These are phyloP conservation scores for Lichtheimia ramosa DNA, from an alignment of 371 early-diverging fungal genomes.

Conservation along the genomic window DNA sequence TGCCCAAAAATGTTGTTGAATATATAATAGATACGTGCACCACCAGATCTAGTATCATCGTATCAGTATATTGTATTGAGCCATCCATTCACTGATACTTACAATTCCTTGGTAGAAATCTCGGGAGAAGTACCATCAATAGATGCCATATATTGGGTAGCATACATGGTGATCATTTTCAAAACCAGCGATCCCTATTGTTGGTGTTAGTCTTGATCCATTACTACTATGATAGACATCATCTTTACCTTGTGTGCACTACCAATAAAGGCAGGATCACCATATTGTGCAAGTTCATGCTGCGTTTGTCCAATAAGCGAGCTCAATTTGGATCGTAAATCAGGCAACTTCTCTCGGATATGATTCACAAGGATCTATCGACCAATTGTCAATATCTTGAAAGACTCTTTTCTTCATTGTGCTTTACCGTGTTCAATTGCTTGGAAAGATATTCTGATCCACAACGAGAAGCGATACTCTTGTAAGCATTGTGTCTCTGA, in stretches of 20 bases:
- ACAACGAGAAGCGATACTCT: conserved; percentile 77
- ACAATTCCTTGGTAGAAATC: conserved; percentile 88
- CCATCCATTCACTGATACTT: conserved; percentile 15
- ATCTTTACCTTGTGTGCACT: conserved; percentile 11
- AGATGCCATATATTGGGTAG: conserved; percentile 77
- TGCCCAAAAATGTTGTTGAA: conserved; percentile 87
- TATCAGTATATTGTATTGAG: not conserved
- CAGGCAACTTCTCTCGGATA: conserved; percentile 83
- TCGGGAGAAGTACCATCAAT: conserved; percentile 85
- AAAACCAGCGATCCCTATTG: conserved; percentile 68
- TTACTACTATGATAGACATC: too few species aligned
- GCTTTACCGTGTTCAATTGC: conserved; percentile 71
- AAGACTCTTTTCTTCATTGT: too few species aligned
- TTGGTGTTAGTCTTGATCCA: too few species aligned
- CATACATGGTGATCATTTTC: conserved; percentile 80
- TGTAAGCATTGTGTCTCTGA: conserved; percentile 78
- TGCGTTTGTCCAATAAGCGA: conserved; percentile 80
- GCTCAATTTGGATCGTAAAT: conserved; percentile 80
- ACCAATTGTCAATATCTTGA: not conserved
- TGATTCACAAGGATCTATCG: conserved; percentile 74
- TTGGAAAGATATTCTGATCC: conserved; percentile 83
- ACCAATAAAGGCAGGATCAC: conserved; percentile 59
- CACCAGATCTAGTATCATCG: conserved; percentile 61
- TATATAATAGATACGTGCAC: conserved; percentile 90
- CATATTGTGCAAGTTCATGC: conserved; percentile 77